Percentiles rank a stretch among this genome's conserved stretches.
Conservation (phyloP, 768 basidiomycete species). For the Pleurotus citrinopileatus region DNA sequence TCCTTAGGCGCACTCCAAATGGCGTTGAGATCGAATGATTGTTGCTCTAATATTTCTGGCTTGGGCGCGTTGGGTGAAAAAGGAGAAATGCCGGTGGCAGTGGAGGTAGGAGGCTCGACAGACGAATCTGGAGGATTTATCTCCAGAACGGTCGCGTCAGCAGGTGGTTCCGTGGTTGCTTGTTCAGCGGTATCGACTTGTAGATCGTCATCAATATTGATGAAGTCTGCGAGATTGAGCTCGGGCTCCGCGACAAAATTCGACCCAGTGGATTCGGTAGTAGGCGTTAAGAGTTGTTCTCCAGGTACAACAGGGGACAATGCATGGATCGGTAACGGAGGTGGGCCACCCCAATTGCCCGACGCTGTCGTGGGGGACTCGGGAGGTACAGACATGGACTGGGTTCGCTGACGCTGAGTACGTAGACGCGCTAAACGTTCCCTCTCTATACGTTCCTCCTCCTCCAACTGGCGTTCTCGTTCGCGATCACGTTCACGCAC, state of each 20-base stretch:
- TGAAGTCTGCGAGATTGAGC: conserved; percentile 70
- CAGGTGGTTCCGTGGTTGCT: conserved; percentile 15
- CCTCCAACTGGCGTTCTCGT: conserved; percentile 60
- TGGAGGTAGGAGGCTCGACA: conserved; percentile 20
- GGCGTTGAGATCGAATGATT: conserved; percentile 70
- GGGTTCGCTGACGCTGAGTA: conserved; percentile 42
- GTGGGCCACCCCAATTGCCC: conserved; percentile 61
- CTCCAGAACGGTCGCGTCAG: too few species aligned
- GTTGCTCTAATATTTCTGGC: conserved; percentile 36
- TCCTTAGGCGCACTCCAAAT: conserved; percentile 63
- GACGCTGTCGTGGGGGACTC: conserved; percentile 55
- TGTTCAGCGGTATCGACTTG: conserved; percentile 21
- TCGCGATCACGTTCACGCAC: conserved; percentile 54
- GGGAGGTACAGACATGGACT: conserved; percentile 65
- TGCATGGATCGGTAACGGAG: conserved; percentile 51
- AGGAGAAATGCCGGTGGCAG: conserved; percentile 45
- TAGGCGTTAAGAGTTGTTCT: conserved; percentile 29
- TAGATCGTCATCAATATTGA: conserved; percentile 72
- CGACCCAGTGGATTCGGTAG: conserved; percentile 33
- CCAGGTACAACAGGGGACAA: conserved; percentile 27
- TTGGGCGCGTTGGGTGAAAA: conserved; percentile 33
- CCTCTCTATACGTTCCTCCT: conserved; percentile 67
- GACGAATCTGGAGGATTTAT: conserved; percentile 15
- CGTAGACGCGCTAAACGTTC: conserved; percentile 65
- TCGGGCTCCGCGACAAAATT: conserved; percentile 47